A percentile compares a stretch with the other conserved stretches of the same genome.
Conservation (phyloP, 2,329 filamentous ascomycete species). For the Diaporthe vexans region DNA sequence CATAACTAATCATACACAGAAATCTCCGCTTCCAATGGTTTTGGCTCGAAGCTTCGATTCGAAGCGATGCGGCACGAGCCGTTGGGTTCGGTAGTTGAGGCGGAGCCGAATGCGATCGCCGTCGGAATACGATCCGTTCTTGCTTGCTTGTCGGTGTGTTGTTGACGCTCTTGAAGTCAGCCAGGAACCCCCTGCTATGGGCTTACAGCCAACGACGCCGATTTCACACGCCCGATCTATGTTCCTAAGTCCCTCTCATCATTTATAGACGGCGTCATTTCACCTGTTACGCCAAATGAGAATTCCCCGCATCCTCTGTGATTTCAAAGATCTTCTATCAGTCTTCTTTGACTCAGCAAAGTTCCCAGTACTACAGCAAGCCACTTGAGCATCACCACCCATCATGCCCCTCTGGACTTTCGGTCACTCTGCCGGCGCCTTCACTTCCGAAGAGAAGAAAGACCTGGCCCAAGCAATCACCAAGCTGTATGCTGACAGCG, state of each 20-base stretch:
- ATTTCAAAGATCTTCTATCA: not conserved
- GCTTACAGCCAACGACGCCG: not conserved
- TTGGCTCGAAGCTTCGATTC: not conserved
- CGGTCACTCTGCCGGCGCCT: conserved; percentile 17
- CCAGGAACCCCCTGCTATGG: not conserved
- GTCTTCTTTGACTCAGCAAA: not conserved
- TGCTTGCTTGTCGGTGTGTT: not conserved
- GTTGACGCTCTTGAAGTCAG: not conserved
- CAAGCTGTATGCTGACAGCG: not conserved
- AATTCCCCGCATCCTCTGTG: not conserved
- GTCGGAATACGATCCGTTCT: no score
- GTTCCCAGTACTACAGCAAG: no score
- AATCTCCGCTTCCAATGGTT: not conserved
- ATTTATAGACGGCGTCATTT: not conserved
- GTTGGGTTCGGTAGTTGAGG: not conserved
- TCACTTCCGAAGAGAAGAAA: conserved; percentile 13
- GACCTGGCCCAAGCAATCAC: conserved; percentile 18
- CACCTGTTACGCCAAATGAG: no score
- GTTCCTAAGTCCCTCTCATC: not conserved
- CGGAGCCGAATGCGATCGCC: not conserved
- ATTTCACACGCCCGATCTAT: not conserved
- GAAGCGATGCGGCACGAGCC: not conserved
- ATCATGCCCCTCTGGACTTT: conserved; percentile 28
- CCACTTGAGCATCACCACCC: not conserved
- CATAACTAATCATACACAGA: not conserved